Percentiles rank a stretch among this genome's conserved stretches.
Conservation (phyloP, 768 basidiomycete species). For the Dictyophora rubrovolvata region DNA sequence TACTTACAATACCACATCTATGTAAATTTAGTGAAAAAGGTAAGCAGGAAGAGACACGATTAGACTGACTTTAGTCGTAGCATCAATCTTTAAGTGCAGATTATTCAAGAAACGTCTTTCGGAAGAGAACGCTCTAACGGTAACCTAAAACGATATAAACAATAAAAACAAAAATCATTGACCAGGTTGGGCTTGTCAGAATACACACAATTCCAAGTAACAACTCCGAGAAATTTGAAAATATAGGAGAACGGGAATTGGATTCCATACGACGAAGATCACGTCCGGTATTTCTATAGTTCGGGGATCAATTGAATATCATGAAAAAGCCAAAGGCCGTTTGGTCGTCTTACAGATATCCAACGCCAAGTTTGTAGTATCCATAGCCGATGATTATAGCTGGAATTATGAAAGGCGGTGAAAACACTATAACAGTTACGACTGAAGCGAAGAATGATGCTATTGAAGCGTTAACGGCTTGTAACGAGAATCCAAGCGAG, state of each 20-base stretch:
- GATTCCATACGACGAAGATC: slow-evolving; percentile 88
- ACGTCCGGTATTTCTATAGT: slow-evolving; percentile 56
- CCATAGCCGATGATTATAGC: slow-evolving; percentile 61
- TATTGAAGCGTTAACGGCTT: slow-evolving; percentile 68
- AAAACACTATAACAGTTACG: slow-evolving; percentile 57
- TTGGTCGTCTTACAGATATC: slow-evolving; percentile 38
- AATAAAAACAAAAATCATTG: too few species aligned
- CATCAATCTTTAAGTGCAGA: slow-evolving; percentile 63
- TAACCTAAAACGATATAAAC: slow-evolving; percentile 34
- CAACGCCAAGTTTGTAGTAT: slow-evolving; percentile 60
- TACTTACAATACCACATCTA: slow-evolving; percentile 59
- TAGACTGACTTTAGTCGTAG: slow-evolving; percentile 55
- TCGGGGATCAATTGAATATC: neutral
- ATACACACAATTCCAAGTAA: slow-evolving; percentile 47
- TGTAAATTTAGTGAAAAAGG: neutral
- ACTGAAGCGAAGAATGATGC: slow-evolving; percentile 72
- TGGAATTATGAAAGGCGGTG: slow-evolving; percentile 77
- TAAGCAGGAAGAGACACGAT: neutral
- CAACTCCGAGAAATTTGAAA: slow-evolving; percentile 72
- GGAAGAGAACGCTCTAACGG: slow-evolving; percentile 82
- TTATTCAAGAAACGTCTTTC: slow-evolving; percentile 69
- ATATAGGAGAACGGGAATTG: slow-evolving; percentile 75
- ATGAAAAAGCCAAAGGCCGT: too few species aligned
- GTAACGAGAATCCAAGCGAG: slow-evolving; percentile 54
- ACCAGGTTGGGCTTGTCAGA: too few species aligned